These are phyloP conservation scores for Dactylonectria macrodidyma DNA, from an alignment of 2,329 filamentous ascomycete species.

Conservation along the genomic window DNA sequence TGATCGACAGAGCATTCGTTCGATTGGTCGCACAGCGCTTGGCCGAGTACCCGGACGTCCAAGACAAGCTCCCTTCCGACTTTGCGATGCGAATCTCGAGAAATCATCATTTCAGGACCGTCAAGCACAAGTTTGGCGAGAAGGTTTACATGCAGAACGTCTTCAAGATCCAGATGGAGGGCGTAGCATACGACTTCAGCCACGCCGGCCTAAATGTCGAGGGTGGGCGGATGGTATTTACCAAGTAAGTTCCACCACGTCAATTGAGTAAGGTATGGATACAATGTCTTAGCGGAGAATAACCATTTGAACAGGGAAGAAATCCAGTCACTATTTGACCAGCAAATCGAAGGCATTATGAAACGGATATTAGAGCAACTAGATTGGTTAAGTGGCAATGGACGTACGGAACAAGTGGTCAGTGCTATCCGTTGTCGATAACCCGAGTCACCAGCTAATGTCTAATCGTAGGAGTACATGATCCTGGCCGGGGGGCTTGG, in stretches of 20 bases:
- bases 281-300: not conserved
- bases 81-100: conserved; percentile 55
- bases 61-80: conserved; percentile 57
- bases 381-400: conserved; percentile 54
- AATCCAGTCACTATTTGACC: conserved; percentile 60
- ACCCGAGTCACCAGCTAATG: no score
- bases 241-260: conserved; percentile 50
- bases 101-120: conserved; percentile 56
- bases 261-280: not conserved
- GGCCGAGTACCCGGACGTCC: conserved; percentile 53
- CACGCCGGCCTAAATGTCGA: conserved; percentile 57
- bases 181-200: conserved; percentile 57
- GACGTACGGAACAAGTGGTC: conserved; percentile 54
- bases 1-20: conserved; percentile 61
- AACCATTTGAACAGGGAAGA: conserved; percentile 52
- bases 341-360: conserved; percentile 49
- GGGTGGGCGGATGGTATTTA: conserved; percentile 57
- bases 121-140: conserved; percentile 62
- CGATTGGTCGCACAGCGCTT: conserved; percentile 57
- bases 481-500: conserved; percentile 62
- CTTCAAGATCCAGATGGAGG: conserved; percentile 61
- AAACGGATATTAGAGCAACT: conserved; percentile 58
- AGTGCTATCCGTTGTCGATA: conserved; percentile 20
- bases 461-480: conserved; percentile 53
- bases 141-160: conserved; percentile 57